Conservation (phyloP, 164 flowering plant species). For the Amborella trichopoda region DNA sequence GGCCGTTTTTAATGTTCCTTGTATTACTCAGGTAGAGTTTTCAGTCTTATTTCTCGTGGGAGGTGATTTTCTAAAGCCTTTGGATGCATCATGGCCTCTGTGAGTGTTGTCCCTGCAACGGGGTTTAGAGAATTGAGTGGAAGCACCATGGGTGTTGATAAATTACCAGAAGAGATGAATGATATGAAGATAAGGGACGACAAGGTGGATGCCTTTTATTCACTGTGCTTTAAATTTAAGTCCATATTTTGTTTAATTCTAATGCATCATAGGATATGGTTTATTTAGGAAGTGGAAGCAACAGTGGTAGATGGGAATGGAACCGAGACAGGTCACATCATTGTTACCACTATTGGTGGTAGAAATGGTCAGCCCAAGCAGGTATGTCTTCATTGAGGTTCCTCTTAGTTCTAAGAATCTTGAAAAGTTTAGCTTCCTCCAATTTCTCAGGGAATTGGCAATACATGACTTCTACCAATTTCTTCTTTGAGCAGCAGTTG, state of each 20-base stretch:
- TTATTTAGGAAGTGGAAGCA: constrained; percentile 44
- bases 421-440: too few relatives aligned
- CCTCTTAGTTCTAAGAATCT: too few relatives aligned
- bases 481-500: too few relatives aligned
- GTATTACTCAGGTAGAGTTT: background rate
- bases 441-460: too few relatives aligned
- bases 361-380: constrained; percentile 55
- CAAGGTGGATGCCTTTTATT: constrained; percentile 24
- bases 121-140: constrained; percentile 36
- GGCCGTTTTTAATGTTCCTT: background rate
- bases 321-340: constrained; percentile 63
- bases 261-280: background rate
- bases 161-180: constrained; percentile 67
- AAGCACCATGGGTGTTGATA: constrained; percentile 37
- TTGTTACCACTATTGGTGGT: constrained; percentile 65
- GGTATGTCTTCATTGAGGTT: constrained; percentile 15
- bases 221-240: too few relatives aligned
- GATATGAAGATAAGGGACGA: constrained; percentile 77
- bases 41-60: background rate
- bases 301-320: constrained; percentile 53
- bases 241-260: too few relatives aligned
- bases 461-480: too few relatives aligned
- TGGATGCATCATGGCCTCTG: constrained; percentile 37
- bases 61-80: background rate
- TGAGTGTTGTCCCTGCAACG: constrained; percentile 28